phyloP scores from a whole-genome alignment of 805 yeast genomes.

The Metschnikowia koreensis region DNA sequence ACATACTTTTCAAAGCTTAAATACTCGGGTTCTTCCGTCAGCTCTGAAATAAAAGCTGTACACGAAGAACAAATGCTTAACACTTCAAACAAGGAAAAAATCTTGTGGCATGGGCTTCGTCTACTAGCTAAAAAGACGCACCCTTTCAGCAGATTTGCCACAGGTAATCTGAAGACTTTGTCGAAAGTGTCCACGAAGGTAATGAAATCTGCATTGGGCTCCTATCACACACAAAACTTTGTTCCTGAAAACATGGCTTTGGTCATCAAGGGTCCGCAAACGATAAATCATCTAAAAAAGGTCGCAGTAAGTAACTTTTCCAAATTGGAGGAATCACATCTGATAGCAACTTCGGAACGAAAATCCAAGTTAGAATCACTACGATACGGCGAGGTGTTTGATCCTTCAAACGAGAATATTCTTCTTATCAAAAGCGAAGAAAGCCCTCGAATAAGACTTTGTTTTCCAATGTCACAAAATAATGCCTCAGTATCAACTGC shows the following conservation, averaged over 20 bases:
- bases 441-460: constrained; percentile 35
- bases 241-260: constrained; percentile 50
- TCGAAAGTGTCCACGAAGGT: constrained; percentile 22
- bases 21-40: constrained; percentile 42
- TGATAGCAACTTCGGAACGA: background rate
- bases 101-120: constrained; percentile 58
- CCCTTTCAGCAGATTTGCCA: constrained; percentile 60
- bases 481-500: constrained; percentile 14
- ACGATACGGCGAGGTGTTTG: background rate
- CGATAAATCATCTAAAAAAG: constrained; percentile 55
- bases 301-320: constrained; percentile 41
- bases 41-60: constrained; percentile 57
- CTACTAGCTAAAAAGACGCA: constrained; percentile 46
- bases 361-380: too few species aligned
- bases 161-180: constrained; percentile 57
- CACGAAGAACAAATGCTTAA: constrained; percentile 69
- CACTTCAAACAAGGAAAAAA: constrained; percentile 40
- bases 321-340: background rate
- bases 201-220: constrained; percentile 32
- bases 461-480: constrained; percentile 39
- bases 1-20: constrained; percentile 51
- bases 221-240: constrained; percentile 44
- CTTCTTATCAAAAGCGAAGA: constrained; percentile 9
- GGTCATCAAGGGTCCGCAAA: constrained; percentile 65
- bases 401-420: background rate